Evolutionary conservation across 1,139 yeast genomes (phyloP).

Genomic region (Kodamaea sp.): DNA sequence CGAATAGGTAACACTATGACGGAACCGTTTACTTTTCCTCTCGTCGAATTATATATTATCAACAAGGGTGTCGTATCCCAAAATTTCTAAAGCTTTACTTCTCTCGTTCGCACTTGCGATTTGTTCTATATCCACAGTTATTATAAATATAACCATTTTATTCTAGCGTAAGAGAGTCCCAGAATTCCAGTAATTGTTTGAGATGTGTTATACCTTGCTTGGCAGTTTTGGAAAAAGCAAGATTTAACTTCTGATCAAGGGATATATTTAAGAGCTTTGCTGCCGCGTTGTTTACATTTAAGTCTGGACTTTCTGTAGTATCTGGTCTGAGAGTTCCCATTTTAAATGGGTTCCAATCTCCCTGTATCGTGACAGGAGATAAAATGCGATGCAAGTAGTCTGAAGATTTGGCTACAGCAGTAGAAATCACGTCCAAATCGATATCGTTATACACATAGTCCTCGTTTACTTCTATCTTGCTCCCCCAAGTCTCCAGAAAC

Average conservation of each 20-base stretch:
- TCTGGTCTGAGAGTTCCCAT: constrained; percentile 9
- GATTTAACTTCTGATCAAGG: constrained; percentile 23
- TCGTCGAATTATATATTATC: no score
- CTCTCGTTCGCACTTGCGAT: no score
- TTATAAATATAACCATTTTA: no score
- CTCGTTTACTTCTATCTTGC: constrained; percentile 52
- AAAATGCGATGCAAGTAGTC: constrained; percentile 29
- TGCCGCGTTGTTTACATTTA: constrained; percentile 12
- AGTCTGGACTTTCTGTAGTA: constrained; percentile 15
- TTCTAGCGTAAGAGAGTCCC: no score
- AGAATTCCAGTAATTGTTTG: constrained; percentile 8
- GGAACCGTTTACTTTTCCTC: no score
- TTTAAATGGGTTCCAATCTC: constrained; percentile 9
- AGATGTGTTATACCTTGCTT: constrained; percentile 11
- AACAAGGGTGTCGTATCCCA: no score
- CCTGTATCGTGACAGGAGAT: constrained; percentile 28
- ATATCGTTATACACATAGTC: constrained; percentile 40
- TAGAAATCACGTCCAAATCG: constrained; percentile 39
- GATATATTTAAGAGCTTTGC: constrained; percentile 16
- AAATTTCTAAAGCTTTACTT: no score
- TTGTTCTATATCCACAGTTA: no score
- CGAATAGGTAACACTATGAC: no score
- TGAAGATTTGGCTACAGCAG: constrained; percentile 34
- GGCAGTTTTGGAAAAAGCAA: constrained; percentile 18
- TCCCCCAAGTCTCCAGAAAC: constrained; percentile 48